Percentiles rank a stretch among this genome's conserved stretches.
These are phyloP conservation scores for Starmerella scarabaei DNA, from an alignment of 805 yeast species.

Conservation along the genomic window DNA sequence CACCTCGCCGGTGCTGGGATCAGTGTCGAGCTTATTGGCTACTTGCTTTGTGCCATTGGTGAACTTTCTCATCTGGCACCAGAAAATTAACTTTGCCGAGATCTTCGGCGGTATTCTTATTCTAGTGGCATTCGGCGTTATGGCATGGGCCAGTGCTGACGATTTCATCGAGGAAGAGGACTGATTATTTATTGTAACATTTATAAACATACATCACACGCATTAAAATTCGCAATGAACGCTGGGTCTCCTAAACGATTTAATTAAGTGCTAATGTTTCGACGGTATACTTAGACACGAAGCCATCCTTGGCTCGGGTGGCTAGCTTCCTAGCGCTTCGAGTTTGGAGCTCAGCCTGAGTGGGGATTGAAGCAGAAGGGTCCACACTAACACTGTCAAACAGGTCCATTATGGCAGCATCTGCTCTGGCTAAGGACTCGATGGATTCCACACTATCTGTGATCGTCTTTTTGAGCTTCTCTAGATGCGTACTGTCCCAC, in stretches of 20 bases:
- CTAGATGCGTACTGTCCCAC: constrained; percentile 42
- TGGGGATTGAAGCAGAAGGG: constrained; percentile 4
- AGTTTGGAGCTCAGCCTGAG: constrained; percentile 18
- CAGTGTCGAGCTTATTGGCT: constrained; percentile 55
- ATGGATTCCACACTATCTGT: constrained; percentile 35
- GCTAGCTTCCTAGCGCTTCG: constrained; percentile 11
- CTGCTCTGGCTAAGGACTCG: constrained; percentile 17
- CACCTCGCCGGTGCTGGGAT: constrained; percentile 71
- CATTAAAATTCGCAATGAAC: background rate
- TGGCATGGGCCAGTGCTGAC: constrained; percentile 27
- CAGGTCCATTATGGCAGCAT: constrained; percentile 22
- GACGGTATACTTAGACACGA: constrained; percentile 25
- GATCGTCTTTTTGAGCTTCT: constrained; percentile 35
- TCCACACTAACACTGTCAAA: constrained; percentile 21
- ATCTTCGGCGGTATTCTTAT: constrained; percentile 58
- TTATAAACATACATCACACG: background rate
- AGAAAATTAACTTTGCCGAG: constrained; percentile 42
- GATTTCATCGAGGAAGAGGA: constrained; percentile 30
- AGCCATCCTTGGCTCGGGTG: constrained; percentile 1
- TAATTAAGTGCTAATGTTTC: constrained; percentile 20
- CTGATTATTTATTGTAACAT: background rate
- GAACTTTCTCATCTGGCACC: constrained; percentile 58
- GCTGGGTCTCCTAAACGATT: background rate
- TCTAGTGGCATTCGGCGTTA: constrained; percentile 51
- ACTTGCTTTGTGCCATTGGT: constrained; percentile 66